A percentile compares a stretch with the other conserved stretches of the same genome.
phyloP scores from a whole-genome alignment of 2,329 filamentous ascomycete genomes.

The Helminthosporium solani region DNA sequence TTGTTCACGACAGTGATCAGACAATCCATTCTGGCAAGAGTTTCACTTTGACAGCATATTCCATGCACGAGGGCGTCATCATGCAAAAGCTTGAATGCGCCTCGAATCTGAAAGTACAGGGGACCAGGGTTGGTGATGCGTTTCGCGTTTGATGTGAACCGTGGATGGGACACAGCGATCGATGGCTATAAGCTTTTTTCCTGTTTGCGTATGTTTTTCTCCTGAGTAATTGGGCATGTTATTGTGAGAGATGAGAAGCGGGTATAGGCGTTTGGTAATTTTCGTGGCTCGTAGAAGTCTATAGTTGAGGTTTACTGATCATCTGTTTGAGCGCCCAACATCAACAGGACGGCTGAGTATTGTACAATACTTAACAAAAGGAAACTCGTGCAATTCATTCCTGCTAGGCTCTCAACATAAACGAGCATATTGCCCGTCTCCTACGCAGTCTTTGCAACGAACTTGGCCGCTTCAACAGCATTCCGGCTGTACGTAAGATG shows the following conservation, averaged over 20 bases:
- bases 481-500: constrained; percentile 39
- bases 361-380: too few species aligned
- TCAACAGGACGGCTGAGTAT: too few species aligned
- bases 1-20: constrained; percentile 10
- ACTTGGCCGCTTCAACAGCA: constrained; percentile 33
- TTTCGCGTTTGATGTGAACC: constrained; percentile 3
- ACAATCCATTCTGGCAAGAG: not conserved
- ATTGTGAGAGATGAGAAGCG: too few species aligned
- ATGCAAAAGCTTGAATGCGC: not conserved
- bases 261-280: too few species aligned
- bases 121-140: constrained; percentile 1
- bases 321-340: too few species aligned
- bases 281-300: too few species aligned
- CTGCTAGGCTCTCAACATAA: too few species aligned
- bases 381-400: too few species aligned
- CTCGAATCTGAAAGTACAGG: not conserved
- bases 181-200: not conserved
- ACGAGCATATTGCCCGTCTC: not conserved
- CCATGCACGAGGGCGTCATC: not conserved
- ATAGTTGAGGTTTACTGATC: too few species aligned
- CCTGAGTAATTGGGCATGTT: not conserved
- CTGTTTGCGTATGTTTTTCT: too few species aligned
- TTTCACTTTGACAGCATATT: not conserved
- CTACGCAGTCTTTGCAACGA: constrained; percentile 24
- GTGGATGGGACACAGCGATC: constrained; percentile 1